These are phyloP conservation scores for Trypanosomatidae sp. DNA, from an alignment of 208 protist species.

Conservation along the genomic window DNA sequence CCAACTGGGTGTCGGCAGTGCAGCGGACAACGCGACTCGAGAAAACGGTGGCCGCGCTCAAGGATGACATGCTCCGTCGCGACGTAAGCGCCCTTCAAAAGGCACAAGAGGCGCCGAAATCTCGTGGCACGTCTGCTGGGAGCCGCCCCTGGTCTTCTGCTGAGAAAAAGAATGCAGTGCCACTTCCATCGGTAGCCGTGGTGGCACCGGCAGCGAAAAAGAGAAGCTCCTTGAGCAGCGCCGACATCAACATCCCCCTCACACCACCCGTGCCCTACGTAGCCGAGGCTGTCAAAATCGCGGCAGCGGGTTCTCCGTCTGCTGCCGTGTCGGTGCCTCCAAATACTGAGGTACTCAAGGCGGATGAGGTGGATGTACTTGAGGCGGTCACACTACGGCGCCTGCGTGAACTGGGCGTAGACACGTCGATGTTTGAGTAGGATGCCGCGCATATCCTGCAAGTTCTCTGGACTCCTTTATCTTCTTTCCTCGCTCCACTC, in stretches of 20 bases:
- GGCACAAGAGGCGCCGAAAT: constrained; percentile 1
- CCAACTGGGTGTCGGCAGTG: constrained; percentile 74
- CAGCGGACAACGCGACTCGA: constrained; percentile 66
- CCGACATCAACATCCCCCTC: constrained; percentile 17
- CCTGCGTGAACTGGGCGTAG: constrained; percentile 59
- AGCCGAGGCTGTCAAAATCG: background rate
- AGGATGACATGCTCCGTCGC: constrained; percentile 40
- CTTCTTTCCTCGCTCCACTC: background rate
- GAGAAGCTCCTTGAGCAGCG: constrained; percentile 7
- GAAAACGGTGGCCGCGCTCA: constrained; percentile 45
- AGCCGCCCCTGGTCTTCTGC: background rate
- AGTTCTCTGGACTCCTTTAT: background rate
- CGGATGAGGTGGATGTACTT: constrained; percentile 74
- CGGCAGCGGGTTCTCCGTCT: background rate
- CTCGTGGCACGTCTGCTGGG: background rate
- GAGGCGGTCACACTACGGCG: constrained; percentile 61
- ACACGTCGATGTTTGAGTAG: constrained; percentile 41
- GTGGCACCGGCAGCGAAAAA: background rate
- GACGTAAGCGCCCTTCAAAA: constrained; percentile 14
- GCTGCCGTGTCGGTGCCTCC: constrained; percentile 8
- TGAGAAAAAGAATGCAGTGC: background rate
- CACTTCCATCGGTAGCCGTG: background rate
- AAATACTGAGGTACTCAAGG: constrained; percentile 43
- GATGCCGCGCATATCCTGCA: background rate
- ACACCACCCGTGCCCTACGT: constrained; percentile 17